Percentiles rank a stretch among this genome's conserved stretches.
These are phyloP conservation scores for Penicillium silybi DNA, from an alignment of 495 filamentous ascomycete species.

Conservation along the genomic window DNA sequence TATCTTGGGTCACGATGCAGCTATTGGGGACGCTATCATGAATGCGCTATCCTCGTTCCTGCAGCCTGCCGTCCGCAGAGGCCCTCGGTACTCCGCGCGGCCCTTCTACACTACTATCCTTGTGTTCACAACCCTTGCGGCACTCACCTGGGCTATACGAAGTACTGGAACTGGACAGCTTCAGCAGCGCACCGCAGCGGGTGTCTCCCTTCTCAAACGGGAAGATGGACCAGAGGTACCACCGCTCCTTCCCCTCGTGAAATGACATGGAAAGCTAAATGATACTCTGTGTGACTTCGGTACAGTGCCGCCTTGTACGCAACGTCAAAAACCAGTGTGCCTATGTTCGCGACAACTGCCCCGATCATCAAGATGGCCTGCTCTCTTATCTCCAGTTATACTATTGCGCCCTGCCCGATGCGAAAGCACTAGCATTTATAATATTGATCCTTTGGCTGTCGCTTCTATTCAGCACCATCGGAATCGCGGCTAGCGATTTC, in stretches of 20 bases:
- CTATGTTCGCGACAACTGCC: conserved; percentile 77
- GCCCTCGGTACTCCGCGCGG: conserved; percentile 33
- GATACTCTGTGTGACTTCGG: conserved; percentile 9
- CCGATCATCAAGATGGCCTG: conserved; percentile 84
- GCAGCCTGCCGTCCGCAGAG: conserved; percentile 22
- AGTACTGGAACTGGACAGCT: conserved; percentile 3
- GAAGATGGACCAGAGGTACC: conserved; percentile 37
- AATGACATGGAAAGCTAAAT: conserved; percentile 21
- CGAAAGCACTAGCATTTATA: conserved; percentile 70
- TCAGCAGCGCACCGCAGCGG: conserved; percentile 3
- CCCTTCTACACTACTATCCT: conserved; percentile 36
- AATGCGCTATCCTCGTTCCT: conserved; percentile 19
- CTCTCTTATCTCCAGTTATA: conserved; percentile 87
- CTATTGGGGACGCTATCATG: conserved; percentile 21
- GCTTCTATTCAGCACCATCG: conserved; percentile 93
- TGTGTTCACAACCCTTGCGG: conserved; percentile 26
- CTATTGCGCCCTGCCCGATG: conserved; percentile 73
- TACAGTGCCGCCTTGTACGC: conserved; percentile 78
- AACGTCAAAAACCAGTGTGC: conserved; percentile 74
- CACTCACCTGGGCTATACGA: conserved; percentile 23
- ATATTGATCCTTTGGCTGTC: conserved; percentile 79
- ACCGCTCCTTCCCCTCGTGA: conserved; percentile 3
- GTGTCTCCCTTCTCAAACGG: conserved; percentile 18
- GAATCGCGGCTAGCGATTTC: conserved; percentile 98
- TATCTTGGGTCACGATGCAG: conserved; percentile 26